Base-by-base conservation (phyloP, 1,284 basidiomycete genomes). In the Ceratobasidium sp. region DNA sequence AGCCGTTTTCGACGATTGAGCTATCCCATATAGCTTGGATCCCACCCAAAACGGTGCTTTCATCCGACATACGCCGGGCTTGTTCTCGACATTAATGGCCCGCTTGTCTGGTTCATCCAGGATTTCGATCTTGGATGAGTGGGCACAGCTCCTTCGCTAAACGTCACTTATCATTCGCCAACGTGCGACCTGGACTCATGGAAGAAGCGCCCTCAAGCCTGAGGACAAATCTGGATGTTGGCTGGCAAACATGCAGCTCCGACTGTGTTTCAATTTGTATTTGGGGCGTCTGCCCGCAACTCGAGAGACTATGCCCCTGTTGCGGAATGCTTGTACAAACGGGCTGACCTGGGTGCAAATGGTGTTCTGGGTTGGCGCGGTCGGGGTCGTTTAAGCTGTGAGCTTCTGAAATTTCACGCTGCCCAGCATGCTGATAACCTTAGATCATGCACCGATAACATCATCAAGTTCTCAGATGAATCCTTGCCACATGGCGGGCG, bases 401-500 rank as follows among this genome's bases (percentile, higher is more conserved):
- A 71, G 66, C 66, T 71, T 71, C 66, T 58, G 39, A 62, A 37
- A 13, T 62, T 59, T 59, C 54, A 59, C 54, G 66, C 66, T 54
- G 37, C 24, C 34, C 66, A 71, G 37, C 39, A 39, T 22, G 27
- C 66, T 59, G 66, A 72, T 72, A 61, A 37, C 68, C 68, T 72
- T 54, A 56, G 68, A 61, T 72, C 68, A 72, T 72, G 56, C 24
- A 34, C 56, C 49, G 68, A 72, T 61, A 61, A 19, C 68, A 64
- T 29, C 43, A 61, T 72, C 68, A 56, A 72, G 56, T 72, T 46
- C 68, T 61, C 56, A 37, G 51, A 49, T 72, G 68, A 49, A 61
- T 72, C 46, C 68, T 69, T 19, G 48, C 56, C 68, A 72, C 56
- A 72, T 72, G 68, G 56, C 68, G 43, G 68, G 16, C 68, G 46